A percentile compares a stretch with the other conserved stretches of the same genome.
Evolutionary conservation across 768 basidiomycete species (phyloP).

Genomic region (Pleurotus tuoliensis): DNA sequence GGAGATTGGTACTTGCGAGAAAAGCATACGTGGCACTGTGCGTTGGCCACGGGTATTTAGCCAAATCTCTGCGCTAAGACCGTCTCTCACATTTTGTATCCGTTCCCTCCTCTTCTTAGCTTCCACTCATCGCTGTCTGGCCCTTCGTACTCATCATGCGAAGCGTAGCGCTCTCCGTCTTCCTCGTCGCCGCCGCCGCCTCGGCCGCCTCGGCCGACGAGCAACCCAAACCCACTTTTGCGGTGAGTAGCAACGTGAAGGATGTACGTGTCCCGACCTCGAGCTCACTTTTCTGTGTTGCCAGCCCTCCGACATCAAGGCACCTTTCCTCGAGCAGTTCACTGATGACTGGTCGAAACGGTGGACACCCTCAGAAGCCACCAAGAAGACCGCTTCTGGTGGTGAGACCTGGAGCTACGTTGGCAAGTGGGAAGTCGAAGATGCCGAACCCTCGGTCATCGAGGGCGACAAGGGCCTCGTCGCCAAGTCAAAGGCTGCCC

Average conservation of each 20-base stretch:
- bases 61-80: not conserved
- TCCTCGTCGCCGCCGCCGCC: constrained; percentile 54
- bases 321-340: constrained; percentile 96
- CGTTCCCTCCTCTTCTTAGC: constrained; percentile 14
- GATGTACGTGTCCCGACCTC: not conserved
- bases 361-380: constrained; percentile 96
- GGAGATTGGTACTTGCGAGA: constrained; percentile 6
- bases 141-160: constrained; percentile 80
- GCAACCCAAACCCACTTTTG: constrained; percentile 61
- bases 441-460: constrained; percentile 71
- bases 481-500: constrained; percentile 94
- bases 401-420: constrained; percentile 97
- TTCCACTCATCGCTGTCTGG: constrained; percentile 31
- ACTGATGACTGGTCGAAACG: constrained; percentile 84
- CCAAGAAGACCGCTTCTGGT: constrained; percentile 95
- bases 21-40: constrained; percentile 8
- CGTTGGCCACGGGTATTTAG: constrained; percentile 8
- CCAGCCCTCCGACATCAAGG: constrained; percentile 75
- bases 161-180: constrained; percentile 80
- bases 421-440: constrained; percentile 96
- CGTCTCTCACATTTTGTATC: constrained; percentile 5
- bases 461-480: constrained; percentile 90
- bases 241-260: constrained; percentile 36
- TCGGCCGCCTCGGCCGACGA: constrained; percentile 61
- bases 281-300: constrained; percentile 11